Conservation (phyloP, 192 early-diverging fungal species). For the Backusella macrospora region DNA sequence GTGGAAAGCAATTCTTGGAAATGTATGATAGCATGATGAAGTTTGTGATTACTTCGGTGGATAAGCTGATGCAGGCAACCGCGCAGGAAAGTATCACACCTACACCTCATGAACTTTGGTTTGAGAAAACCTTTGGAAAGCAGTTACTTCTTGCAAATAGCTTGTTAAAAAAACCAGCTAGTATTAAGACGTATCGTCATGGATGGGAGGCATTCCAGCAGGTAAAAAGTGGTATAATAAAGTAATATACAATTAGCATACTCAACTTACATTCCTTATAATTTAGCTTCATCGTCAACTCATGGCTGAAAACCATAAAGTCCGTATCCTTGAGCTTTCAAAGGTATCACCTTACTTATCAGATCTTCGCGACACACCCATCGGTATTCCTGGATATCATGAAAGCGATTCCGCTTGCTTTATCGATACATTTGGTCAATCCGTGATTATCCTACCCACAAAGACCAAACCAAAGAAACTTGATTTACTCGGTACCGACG, state of each 20-base stretch:
- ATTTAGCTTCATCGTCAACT: conserved; percentile 60
- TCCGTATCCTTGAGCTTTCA: conserved; percentile 54
- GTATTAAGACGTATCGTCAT: conserved; percentile 47
- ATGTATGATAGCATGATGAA: conserved; percentile 59
- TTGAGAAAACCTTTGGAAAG: conserved; percentile 54
- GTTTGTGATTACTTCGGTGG: conserved; percentile 59
- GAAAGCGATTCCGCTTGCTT: conserved; percentile 30
- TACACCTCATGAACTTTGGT: conserved; percentile 73
- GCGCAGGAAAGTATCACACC: conserved; percentile 24
- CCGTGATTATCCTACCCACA: conserved; percentile 67
- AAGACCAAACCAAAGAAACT: conserved; percentile 95
- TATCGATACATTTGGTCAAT: conserved; percentile 55
- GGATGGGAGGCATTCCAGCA: conserved; percentile 62
- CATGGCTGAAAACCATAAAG: conserved; percentile 54
- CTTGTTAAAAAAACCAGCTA: conserved; percentile 46
- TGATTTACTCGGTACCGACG: conserved; percentile 59
- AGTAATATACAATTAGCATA: neutral
- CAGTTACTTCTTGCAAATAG: conserved; percentile 59
- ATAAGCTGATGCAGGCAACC: conserved; percentile 55
- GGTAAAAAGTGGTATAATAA: conserved; percentile 38
- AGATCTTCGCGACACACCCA: conserved; percentile 42
- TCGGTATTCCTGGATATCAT: conserved; percentile 55
- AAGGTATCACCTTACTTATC: conserved; percentile 66
- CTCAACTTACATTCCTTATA: neutral
- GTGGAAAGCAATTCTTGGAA: conserved; percentile 48